phyloP scores from a whole-genome alignment of 768 basidiomycete genomes.

The Naematelia encephala region DNA sequence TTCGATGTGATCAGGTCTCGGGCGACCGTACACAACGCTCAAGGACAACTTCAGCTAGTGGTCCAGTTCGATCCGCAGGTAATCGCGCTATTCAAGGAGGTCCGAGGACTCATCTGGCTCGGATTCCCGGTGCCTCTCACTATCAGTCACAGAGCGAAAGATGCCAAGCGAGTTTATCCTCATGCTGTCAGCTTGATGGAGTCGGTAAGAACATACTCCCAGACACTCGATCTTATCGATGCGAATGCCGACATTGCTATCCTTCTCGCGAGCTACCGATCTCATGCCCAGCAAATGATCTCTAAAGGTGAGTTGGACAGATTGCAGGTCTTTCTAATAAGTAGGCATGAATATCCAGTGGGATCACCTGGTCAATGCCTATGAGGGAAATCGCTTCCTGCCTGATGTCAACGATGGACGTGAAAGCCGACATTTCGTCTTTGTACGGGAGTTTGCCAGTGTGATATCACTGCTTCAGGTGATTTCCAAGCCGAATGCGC shows the following conservation, averaged over 20 bases:
- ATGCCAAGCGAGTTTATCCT: slow-evolving; percentile 96
- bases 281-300: slow-evolving; percentile 91
- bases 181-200: slow-evolving; percentile 93
- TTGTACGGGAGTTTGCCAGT: slow-evolving; percentile 91
- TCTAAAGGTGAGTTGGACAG: slow-evolving; percentile 62
- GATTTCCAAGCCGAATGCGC: not conserved
- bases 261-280: slow-evolving; percentile 89
- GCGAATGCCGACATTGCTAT: slow-evolving; percentile 87
- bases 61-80: slow-evolving; percentile 99
- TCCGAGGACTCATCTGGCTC: slow-evolving; percentile 90
- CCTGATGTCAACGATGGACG: slow-evolving; percentile 65
- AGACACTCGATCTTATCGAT: slow-evolving; percentile 88
- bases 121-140: slow-evolving; percentile 93
- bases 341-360: slow-evolving; percentile 91
- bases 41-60: slow-evolving; percentile 65
- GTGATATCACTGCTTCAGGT: slow-evolving; percentile 81
- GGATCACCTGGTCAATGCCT: slow-evolving; percentile 95
- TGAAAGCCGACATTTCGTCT: slow-evolving; percentile 86
- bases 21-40: slow-evolving; percentile 39
- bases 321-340: slow-evolving; percentile 1
- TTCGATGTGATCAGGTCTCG: slow-evolving; percentile 69
- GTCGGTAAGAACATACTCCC: slow-evolving; percentile 95
- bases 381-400: slow-evolving; percentile 74
- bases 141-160: slow-evolving; percentile 94
- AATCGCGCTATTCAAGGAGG: slow-evolving; percentile 92